Percentiles rank a stretch among this genome's conserved stretches.
Conservation (phyloP, 495 filamentous ascomycete species). For the Gamarada debralockiae region DNA sequence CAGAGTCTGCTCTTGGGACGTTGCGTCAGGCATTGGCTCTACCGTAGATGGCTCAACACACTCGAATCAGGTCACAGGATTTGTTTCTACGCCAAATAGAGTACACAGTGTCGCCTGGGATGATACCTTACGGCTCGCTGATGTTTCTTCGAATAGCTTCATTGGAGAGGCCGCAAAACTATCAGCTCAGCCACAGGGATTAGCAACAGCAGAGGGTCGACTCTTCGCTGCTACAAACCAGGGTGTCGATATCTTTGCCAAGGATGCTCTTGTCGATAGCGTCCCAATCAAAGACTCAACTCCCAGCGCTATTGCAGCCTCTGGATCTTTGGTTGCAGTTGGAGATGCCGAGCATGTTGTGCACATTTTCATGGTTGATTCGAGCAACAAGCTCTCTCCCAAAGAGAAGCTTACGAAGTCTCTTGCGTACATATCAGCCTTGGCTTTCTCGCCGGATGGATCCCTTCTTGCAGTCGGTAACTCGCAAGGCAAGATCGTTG, state of each 20-base stretch:
- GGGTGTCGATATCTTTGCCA: conserved; percentile 60
- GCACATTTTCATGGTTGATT: conserved; percentile 56
- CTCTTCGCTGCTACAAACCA: conserved; percentile 63
- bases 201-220: conserved; percentile 36
- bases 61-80: conserved; percentile 75
- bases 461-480: conserved; percentile 75
- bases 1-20: conserved; percentile 77
- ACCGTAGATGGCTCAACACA: conserved; percentile 75
- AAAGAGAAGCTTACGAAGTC: conserved; percentile 46
- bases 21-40: conserved; percentile 58
- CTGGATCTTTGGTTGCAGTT: conserved; percentile 64
- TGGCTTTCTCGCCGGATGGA: conserved; percentile 77
- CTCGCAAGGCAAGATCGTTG: conserved; percentile 78
- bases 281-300: conserved; percentile 43
- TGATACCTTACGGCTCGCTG: conserved; percentile 81
- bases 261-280: conserved; percentile 49
- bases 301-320: conserved; percentile 65
- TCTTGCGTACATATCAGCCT: conserved; percentile 54
- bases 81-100: conserved; percentile 56
- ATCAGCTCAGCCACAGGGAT: conserved; percentile 47
- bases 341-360: conserved; percentile 68
- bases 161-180: conserved; percentile 41
- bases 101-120: conserved; percentile 93
- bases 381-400: conserved; percentile 41
- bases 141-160: conserved; percentile 49